These are phyloP conservation scores for Ilyonectria mors-panacis DNA, from an alignment of 2,329 filamentous ascomycete genomes.

Conservation along the genomic window DNA sequence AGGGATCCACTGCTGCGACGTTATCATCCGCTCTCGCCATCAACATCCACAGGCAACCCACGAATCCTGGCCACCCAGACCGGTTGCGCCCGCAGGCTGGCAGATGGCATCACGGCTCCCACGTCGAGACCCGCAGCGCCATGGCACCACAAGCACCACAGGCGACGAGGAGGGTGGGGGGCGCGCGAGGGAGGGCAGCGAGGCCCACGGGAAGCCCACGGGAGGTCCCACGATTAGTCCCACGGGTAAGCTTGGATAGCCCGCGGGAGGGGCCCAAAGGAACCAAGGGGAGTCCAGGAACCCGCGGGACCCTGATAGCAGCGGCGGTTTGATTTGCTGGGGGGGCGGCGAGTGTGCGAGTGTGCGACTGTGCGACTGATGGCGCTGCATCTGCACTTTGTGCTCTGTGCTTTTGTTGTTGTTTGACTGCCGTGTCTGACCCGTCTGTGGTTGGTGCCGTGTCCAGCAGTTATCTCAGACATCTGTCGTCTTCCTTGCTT, in stretches of 20 bases:
- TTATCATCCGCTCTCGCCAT: slow-evolving; percentile 47
- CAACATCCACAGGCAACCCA: slow-evolving; percentile 41
- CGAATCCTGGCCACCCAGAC: slow-evolving; percentile 44
- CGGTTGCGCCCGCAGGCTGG: slow-evolving; percentile 48
- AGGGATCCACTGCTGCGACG: slow-evolving; percentile 43
- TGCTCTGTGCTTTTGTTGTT: not conserved
- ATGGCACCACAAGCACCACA: slow-evolving; percentile 45
- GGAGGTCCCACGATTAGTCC: slow-evolving; percentile 31
- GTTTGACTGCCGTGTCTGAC: not conserved
- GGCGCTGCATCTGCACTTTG: slow-evolving; percentile 12
- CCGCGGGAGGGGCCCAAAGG: slow-evolving; percentile 28
- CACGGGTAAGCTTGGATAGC: slow-evolving; percentile 22
- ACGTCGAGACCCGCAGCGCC: slow-evolving; percentile 48
- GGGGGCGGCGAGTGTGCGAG: slow-evolving; percentile 15
- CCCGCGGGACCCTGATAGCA: slow-evolving; percentile 41
- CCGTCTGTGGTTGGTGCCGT: not conserved
- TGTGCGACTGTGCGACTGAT: slow-evolving; percentile 2
- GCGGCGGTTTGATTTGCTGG: slow-evolving; percentile 37
- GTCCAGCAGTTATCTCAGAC: not conserved
- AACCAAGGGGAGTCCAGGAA: slow-evolving; percentile 40
- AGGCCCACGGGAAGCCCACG: slow-evolving; percentile 36
- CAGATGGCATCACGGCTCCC: slow-evolving; percentile 51
- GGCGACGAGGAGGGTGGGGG: slow-evolving; percentile 41
- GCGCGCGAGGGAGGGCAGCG: slow-evolving; percentile 31
- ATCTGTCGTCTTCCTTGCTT: not conserved